Evolutionary conservation across 257 asterid genomes (phyloP).

Genomic region (Solanum tarapatanum): DNA sequence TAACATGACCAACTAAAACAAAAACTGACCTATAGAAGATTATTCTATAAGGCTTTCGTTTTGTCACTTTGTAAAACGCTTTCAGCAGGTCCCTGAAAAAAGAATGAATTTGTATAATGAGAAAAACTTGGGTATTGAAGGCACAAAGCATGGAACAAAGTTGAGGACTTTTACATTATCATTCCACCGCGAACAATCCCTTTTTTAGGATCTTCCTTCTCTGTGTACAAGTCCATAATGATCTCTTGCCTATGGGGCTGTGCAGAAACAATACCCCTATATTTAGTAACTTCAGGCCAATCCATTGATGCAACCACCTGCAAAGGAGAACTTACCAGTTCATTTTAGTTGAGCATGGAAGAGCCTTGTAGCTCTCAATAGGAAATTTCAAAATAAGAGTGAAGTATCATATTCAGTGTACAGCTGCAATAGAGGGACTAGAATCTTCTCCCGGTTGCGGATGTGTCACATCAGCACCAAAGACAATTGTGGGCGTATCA

Average conservation of each 20-base stretch:
- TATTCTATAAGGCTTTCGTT: constrained; percentile 41
- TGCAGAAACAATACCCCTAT: constrained; percentile 67
- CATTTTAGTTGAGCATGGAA: neutral
- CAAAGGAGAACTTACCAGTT: neutral
- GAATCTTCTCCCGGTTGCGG: constrained; percentile 81
- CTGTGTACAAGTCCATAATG: constrained; percentile 44
- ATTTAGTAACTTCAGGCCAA: constrained; percentile 79
- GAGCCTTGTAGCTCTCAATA: neutral
- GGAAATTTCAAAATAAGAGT: neutral
- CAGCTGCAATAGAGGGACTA: constrained; percentile 86
- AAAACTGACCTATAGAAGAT: constrained; percentile 57
- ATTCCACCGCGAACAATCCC: constrained; percentile 49
- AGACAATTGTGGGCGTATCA: constrained; percentile 54
- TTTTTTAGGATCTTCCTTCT: constrained; percentile 15
- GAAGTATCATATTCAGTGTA: constrained; percentile 2
- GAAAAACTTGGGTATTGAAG: neutral
- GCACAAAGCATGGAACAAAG: neutral
- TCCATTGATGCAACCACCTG: constrained; percentile 96
- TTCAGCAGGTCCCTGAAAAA: constrained; percentile 48
- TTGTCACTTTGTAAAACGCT: constrained; percentile 27
- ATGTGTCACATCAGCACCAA: constrained; percentile 96
- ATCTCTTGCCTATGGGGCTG: constrained; percentile 62
- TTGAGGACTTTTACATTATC: constrained; percentile 34
- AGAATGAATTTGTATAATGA: neutral
- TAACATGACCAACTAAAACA: neutral